Percentiles rank a stretch among this genome's conserved stretches.
Conservation (phyloP, 2,329 filamentous ascomycete species). For the Trichoderma afroharzianum region DNA sequence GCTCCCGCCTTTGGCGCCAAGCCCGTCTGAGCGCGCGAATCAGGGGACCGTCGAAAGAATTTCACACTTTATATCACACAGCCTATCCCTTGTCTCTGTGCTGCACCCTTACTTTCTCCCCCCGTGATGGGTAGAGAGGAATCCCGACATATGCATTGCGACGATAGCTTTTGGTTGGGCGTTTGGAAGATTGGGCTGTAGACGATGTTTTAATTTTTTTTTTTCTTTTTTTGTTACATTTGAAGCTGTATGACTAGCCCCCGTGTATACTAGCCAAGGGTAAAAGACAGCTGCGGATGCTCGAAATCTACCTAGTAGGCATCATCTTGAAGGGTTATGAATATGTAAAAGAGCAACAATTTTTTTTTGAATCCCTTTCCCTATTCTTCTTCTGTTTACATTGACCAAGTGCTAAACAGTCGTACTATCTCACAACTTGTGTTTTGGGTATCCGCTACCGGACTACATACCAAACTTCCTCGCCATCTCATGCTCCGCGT, state of each 20-base stretch:
- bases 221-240: slow-evolving; percentile 23
- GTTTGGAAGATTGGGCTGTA: slow-evolving; percentile 38
- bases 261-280: slow-evolving; percentile 34
- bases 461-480: background rate
- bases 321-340: background rate
- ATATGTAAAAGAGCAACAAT: background rate
- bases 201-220: slow-evolving; percentile 27
- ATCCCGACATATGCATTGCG: slow-evolving; percentile 33
- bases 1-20: slow-evolving; percentile 44
- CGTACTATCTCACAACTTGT: background rate
- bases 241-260: slow-evolving; percentile 34
- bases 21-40: background rate
- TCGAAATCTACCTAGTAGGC: background rate
- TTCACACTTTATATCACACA: slow-evolving; percentile 3
- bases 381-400: background rate
- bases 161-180: slow-evolving; percentile 38
- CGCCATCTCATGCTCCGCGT: slow-evolving; percentile 21
- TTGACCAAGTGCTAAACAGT: background rate
- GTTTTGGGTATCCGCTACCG: background rate
- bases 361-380: background rate
- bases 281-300: slow-evolving; percentile 24
- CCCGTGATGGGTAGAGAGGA: slow-evolving; percentile 18
- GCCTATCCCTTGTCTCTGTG: background rate
- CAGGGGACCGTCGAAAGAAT: slow-evolving; percentile 1
- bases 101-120: background rate